Evolutionary conservation across 2,329 filamentous ascomycete species (phyloP), one percentile per base, ranked within the genome.

Genomic region (Elsinoe arachidis): DNA sequence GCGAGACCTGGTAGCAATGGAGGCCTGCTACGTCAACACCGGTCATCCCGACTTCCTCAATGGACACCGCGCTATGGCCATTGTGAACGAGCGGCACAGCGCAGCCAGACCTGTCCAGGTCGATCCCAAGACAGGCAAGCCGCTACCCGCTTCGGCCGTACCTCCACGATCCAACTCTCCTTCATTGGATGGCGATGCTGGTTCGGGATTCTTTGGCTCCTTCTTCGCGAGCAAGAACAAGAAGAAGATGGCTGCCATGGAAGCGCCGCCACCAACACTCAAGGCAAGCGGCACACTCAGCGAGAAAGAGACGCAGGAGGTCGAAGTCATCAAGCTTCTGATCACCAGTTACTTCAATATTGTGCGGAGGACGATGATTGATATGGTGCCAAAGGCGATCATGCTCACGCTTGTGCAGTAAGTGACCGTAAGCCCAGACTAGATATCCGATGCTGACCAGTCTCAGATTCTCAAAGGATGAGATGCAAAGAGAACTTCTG

Each of bases 171-270:
- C 88, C 43, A 81, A 81, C 57, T 95, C 86, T 69, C 93, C 90
- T 6, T 87, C 85, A 38, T 76, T 90, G 51, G 64, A 69, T 41
- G 73, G 76, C 15, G 75, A 73, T 26, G 67, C 71, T 14, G 67
- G 80, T 60, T 59, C 60, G 34, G 90, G 92, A 37, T 99, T 99
- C 81, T 99, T 99, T 67, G 93, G 93, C 65, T 95, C 89, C 68
- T 99, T 99, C 82, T 99, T 96, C 70, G 90, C 93, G 10, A 91
- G 89, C 69, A 99, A 97, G 83, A 99, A 97, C 78, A 99, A 97
- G 85, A 99, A 99, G 83, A 97, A 96, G 86, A 95, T 95, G 76
- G 93, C 93, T n/a, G 91, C 92, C 49, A 99, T 99, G 93, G 93
- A 99, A 72, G 80, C 93, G 12, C 93, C 93, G 38, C 93, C 93